Evolutionary conservation across 352 stramenopile species (phyloP).

Genomic region (Bremia lactucae): DNA sequence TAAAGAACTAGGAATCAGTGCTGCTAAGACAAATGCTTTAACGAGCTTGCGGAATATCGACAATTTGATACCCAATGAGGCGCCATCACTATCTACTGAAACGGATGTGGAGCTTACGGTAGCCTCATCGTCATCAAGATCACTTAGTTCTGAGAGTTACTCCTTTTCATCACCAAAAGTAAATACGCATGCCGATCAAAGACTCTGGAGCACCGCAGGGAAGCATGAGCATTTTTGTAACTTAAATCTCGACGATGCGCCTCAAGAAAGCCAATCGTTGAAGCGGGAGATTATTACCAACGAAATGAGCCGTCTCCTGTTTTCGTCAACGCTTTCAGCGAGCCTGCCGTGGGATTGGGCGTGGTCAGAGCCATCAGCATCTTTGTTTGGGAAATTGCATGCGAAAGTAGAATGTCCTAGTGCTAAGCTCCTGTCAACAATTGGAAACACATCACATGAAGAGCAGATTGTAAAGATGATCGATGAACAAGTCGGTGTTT

Average conservation of each 20-base stretch:
- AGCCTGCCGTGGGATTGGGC: conserved; percentile 48
- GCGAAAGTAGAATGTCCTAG: conserved; percentile 20
- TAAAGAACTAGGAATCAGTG: neutral
- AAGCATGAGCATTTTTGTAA: neutral
- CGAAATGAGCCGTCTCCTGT: conserved; percentile 30
- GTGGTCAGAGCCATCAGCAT: conserved; percentile 34
- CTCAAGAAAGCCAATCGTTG: neutral
- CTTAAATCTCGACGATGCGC: neutral
- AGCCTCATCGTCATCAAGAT: conserved; percentile 7
- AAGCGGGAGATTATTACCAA: conserved; percentile 1
- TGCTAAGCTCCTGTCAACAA: conserved; percentile 13
- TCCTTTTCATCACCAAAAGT: conserved; percentile 4
- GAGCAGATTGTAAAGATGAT: conserved; percentile 52
- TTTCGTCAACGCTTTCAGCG: conserved; percentile 33
- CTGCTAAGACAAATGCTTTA: conserved; percentile 1
- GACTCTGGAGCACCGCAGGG: neutral
- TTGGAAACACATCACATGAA: conserved; percentile 22
- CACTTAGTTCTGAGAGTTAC: conserved; percentile 4
- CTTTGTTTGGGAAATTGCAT: conserved; percentile 19
- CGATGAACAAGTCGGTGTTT: conserved; percentile 46
- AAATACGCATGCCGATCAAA: neutral
- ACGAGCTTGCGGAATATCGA: conserved; percentile 16
- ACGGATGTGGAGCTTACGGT: conserved; percentile 9
- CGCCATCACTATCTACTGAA: conserved; percentile 26
- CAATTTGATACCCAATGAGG: conserved; percentile 38